These are phyloP conservation scores for Trichoderma semiorbis DNA, from an alignment of 2,329 filamentous ascomycete species.

Conservation along the genomic window DNA sequence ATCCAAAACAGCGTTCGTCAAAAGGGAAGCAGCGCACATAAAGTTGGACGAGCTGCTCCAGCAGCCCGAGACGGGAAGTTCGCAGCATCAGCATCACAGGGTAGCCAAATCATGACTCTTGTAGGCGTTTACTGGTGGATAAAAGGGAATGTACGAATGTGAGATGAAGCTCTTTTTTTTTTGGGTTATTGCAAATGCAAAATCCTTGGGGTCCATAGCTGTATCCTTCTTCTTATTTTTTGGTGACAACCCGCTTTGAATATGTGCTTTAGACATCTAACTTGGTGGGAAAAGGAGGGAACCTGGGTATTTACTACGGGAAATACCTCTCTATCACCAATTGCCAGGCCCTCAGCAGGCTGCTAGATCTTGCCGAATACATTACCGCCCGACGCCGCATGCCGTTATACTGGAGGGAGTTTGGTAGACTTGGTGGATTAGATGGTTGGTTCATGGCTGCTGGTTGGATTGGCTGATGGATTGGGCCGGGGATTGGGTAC, in stretches of 20 bases:
- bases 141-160: background rate
- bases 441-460: too few relatives aligned
- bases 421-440: too few relatives aligned
- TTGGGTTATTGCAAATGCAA: background rate
- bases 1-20: background rate
- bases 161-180: conserved; percentile 11
- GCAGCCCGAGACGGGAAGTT: background rate
- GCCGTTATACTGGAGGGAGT: too few relatives aligned
- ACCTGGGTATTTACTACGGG: too few relatives aligned
- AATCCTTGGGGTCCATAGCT: background rate
- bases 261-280: conserved; percentile 12
- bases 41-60: background rate
- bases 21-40: background rate
- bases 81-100: conserved; percentile 4
- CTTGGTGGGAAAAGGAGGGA: too few relatives aligned
- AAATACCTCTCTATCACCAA: too few relatives aligned
- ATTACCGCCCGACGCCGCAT: too few relatives aligned
- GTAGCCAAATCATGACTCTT: conserved; percentile 3
- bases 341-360: too few relatives aligned
- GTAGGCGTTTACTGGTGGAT: conserved; percentile 2
- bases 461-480: too few relatives aligned
- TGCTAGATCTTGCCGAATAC: too few relatives aligned
- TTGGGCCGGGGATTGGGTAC: too few relatives aligned
- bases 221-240: background rate
- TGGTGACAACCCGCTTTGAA: background rate